phyloP scores from a whole-genome alignment of 179 eudicot genomes.

The Corrigiola litoralis region DNA sequence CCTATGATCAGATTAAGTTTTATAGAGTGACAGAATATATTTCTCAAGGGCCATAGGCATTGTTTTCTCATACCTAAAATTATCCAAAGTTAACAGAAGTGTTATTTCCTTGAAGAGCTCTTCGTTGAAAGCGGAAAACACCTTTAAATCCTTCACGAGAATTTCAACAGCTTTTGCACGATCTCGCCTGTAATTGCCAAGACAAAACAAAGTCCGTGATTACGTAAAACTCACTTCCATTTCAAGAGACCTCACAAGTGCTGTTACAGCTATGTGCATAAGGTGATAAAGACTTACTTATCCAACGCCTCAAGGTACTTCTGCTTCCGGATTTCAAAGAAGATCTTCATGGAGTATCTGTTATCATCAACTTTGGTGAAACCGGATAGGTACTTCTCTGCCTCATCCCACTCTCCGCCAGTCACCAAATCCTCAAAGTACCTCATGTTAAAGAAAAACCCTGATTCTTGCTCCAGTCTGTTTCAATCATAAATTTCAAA shows the following conservation, averaged over 20 bases:
- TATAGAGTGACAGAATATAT: neutral
- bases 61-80: slow-evolving; percentile 36
- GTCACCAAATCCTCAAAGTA: slow-evolving; percentile 45
- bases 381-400: slow-evolving; percentile 44
- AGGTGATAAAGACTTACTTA: slow-evolving; percentile 23
- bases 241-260: neutral
- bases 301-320: slow-evolving; percentile 50
- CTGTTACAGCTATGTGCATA: neutral
- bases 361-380: slow-evolving; percentile 50
- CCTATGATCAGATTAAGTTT: neutral
- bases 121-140: slow-evolving; percentile 46
- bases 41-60: slow-evolving; percentile 6
- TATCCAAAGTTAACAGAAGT: slow-evolving; percentile 37
- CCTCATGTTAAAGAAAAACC: slow-evolving; percentile 45
- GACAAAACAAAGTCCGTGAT: neutral
- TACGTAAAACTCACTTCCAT: slow-evolving; percentile 1
- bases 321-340: slow-evolving; percentile 48
- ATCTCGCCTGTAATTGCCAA: slow-evolving; percentile 29
- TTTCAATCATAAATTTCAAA: slow-evolving; percentile 3
- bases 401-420: slow-evolving; percentile 46
- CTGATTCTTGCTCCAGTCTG: slow-evolving; percentile 54
- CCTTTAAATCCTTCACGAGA: slow-evolving; percentile 50
- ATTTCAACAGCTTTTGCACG: slow-evolving; percentile 50
- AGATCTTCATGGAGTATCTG: slow-evolving; percentile 47
- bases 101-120: slow-evolving; percentile 53